A percentile compares a stretch with the other conserved stretches of the same genome.
Conservation (phyloP, 805 yeast species). For the Pichia phayaonensis region DNA sequence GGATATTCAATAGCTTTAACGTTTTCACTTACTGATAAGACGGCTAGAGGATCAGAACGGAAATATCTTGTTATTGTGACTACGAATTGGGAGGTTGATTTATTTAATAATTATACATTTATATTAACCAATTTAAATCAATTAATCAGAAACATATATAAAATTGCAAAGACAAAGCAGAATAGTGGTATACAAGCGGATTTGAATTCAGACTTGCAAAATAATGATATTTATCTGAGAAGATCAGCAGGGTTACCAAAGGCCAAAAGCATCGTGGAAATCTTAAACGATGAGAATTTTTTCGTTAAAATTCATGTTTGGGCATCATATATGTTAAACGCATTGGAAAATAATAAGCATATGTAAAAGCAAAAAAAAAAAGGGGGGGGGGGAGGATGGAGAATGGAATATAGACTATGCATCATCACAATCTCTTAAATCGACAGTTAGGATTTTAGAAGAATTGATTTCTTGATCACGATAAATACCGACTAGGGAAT, state of each 20-base stretch:
- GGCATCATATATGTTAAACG: conserved; percentile 45
- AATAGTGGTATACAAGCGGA: neutral
- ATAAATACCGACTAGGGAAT: conserved; percentile 88
- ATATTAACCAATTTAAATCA: conserved; percentile 34
- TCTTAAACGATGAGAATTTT: conserved; percentile 45
- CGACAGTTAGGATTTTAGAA: conserved; percentile 66
- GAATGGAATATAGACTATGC: conserved; percentile 1
- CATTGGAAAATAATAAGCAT: conserved; percentile 10
- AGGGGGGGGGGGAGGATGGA: neutral
- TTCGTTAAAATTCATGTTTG: conserved; percentile 57
- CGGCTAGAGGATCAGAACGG: conserved; percentile 70
- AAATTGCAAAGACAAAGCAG: conserved; percentile 12
- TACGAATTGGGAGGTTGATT: conserved; percentile 43
- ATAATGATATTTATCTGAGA: conserved; percentile 48
- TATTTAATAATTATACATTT: conserved; percentile 49
- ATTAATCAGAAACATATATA: conserved; percentile 34
- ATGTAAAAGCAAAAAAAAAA: neutral
- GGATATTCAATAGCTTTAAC: conserved; percentile 55
- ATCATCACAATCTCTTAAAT: conserved; percentile 51
- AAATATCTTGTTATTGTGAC: conserved; percentile 55
- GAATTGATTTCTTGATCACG: conserved; percentile 69
- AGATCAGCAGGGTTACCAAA: conserved; percentile 43
- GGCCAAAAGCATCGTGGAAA: conserved; percentile 47
- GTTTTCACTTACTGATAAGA: conserved; percentile 54
- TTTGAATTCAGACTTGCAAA: conserved; percentile 19